phyloP scores from a whole-genome alignment of 1,139 yeast species.

The Yamadazyma jaroonii region DNA sequence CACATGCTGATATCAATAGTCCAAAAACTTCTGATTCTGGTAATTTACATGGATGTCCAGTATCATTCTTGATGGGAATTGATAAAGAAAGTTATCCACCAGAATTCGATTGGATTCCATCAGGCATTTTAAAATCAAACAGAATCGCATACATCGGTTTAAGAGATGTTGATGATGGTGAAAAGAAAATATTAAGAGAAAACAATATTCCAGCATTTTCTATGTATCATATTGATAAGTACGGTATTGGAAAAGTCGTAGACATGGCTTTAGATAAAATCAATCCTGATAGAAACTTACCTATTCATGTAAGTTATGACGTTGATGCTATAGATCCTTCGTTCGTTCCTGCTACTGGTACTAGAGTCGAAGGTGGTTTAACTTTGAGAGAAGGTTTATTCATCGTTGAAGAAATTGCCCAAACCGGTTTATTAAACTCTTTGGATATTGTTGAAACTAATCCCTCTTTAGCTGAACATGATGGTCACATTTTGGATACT shows the following conservation, averaged over 20 bases:
- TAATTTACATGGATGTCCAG: conserved; percentile 95
- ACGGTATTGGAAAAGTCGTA: conserved; percentile 86
- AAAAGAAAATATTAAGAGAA: conserved; percentile 69
- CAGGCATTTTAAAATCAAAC: conserved; percentile 59
- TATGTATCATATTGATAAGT: conserved; percentile 95
- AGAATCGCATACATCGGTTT: conserved; percentile 91
- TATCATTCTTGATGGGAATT: conserved; percentile 83
- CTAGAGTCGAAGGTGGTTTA: conserved; percentile 95
- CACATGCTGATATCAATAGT: conserved; percentile 96
- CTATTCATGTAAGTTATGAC: conserved; percentile 89
- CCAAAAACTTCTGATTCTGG: conserved; percentile 86
- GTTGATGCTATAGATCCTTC: conserved; percentile 96
- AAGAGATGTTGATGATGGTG: conserved; percentile 89
- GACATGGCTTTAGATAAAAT: conserved; percentile 85
- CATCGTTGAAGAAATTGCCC: conserved; percentile 88
- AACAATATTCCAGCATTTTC: conserved; percentile 81
- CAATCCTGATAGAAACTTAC: conserved; percentile 70
- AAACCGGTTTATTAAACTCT: conserved; percentile 79
- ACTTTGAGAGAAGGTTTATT: conserved; percentile 93
- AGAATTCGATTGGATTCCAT: conserved; percentile 80
- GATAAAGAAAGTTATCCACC: conserved; percentile 64
- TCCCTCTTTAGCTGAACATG: conserved; percentile 82
- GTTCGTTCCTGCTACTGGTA: conserved; percentile 95
- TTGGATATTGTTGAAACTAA: conserved; percentile 93
- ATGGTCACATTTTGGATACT: conserved; percentile 76